A percentile compares a stretch with the other conserved stretches of the same genome.
phyloP scores from a whole-genome alignment of 1,139 yeast genomes.

The Candida dubliniensis region DNA sequence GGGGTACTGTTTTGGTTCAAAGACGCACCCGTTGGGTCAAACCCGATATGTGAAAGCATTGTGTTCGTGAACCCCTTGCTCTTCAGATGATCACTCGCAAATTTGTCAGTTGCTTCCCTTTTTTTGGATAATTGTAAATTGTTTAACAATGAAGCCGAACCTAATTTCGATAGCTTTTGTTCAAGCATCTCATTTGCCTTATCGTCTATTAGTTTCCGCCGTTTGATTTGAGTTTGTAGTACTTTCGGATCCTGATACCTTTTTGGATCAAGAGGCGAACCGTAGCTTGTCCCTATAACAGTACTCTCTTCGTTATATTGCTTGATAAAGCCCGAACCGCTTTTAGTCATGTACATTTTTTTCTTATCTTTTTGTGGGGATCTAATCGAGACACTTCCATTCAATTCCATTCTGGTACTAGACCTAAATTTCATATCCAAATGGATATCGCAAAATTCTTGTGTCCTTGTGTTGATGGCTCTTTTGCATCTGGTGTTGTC shows the following conservation, averaged over 20 bases:
- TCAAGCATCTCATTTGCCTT: constrained; percentile 37
- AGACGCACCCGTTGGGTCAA: constrained; percentile 44
- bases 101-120: neutral
- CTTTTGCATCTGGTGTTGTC: constrained; percentile 55
- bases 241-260: constrained; percentile 50
- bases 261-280: constrained; percentile 15
- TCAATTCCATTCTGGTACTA: constrained; percentile 70
- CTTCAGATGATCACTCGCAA: constrained; percentile 4
- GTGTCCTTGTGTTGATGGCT: constrained; percentile 54
- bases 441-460: constrained; percentile 71
- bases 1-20: constrained; percentile 10
- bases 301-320: constrained; percentile 29
- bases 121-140: constrained; percentile 9
- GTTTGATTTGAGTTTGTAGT: constrained; percentile 34
- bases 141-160: constrained; percentile 9
- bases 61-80: constrained; percentile 36
- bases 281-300: constrained; percentile 15
- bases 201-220: constrained; percentile 32
- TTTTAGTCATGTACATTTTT: constrained; percentile 21
- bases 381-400: constrained; percentile 53
- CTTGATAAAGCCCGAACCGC: constrained; percentile 12
- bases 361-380: constrained; percentile 33
- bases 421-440: constrained; percentile 56
- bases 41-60: constrained; percentile 46
- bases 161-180: constrained; percentile 24